A percentile compares a stretch with the other conserved stretches of the same genome.
Conservation (phyloP, 2,329 filamentous ascomycete genomes). For the Verticillium nonalfalfae region DNA sequence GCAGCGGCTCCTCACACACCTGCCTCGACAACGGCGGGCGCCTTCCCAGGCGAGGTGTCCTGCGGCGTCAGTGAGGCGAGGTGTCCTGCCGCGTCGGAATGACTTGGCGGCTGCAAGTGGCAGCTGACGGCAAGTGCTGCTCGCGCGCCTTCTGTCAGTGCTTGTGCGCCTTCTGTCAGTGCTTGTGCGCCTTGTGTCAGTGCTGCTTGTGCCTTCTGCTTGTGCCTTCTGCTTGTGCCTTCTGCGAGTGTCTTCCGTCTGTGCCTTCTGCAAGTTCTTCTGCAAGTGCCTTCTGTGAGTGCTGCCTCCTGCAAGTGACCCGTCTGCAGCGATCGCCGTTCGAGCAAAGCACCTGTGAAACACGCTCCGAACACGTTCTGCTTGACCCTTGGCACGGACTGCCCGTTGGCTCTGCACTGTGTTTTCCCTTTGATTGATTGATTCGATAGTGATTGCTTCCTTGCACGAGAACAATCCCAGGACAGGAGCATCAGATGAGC, state of each 20-base stretch:
- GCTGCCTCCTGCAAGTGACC: too few relatives aligned
- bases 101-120: not conserved
- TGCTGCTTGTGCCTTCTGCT: too few relatives aligned
- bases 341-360: slow-evolving; percentile 4
- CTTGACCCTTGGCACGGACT: not conserved
- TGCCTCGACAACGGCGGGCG: too few relatives aligned
- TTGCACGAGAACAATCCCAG: not conserved
- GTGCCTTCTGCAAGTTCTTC: too few relatives aligned
- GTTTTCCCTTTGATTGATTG: not conserved
- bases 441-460: not conserved
- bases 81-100: not conserved
- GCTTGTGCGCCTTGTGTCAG: too few relatives aligned
- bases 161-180: too few relatives aligned
- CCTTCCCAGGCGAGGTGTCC: too few relatives aligned
- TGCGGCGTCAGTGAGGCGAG: too few relatives aligned
- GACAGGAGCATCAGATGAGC: not conserved
- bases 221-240: too few relatives aligned
- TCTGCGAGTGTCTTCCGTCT: not conserved
- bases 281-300: too few relatives aligned
- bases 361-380: slow-evolving; percentile 11
- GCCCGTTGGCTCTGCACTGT: not conserved
- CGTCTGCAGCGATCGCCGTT: not conserved
- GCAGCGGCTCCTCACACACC: not conserved
- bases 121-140: not conserved
- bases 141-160: not conserved